These are phyloP conservation scores for Odonthalia washingtoniensis DNA, from an alignment of 31 red algal genomes.

Conservation along the genomic window DNA sequence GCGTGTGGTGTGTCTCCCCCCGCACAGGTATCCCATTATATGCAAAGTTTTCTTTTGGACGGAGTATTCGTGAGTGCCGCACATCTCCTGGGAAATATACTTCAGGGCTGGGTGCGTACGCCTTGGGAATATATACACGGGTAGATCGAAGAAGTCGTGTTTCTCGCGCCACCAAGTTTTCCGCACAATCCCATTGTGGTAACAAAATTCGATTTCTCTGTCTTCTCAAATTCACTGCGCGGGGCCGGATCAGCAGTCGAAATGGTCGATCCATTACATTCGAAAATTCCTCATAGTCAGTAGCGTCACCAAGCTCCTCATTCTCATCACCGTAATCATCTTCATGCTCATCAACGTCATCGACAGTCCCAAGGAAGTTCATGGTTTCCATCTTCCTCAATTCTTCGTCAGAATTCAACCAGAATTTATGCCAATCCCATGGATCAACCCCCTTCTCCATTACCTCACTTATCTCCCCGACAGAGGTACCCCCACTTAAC, in stretches of 20 bases:
- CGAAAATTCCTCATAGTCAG: background rate
- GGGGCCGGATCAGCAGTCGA: conserved; percentile 55
- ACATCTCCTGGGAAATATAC: conserved; percentile 68
- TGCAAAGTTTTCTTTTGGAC: conserved; percentile 38
- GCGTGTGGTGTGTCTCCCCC: conserved; percentile 38
- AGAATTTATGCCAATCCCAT: conserved; percentile 46
- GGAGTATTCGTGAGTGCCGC: conserved; percentile 21
- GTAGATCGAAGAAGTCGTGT: conserved; percentile 66
- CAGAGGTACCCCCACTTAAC: conserved; percentile 55
- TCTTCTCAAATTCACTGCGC: conserved; percentile 37
- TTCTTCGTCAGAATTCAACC: conserved; percentile 39
- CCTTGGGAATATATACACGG: conserved; percentile 78
- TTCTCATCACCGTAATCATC: background rate
- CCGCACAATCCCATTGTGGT: conserved; percentile 56
- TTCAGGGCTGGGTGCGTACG: conserved; percentile 55
- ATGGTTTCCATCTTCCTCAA: conserved; percentile 51
- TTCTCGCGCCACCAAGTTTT: conserved; percentile 61
- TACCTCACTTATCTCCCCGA: conserved; percentile 46
- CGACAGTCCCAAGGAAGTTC: conserved; percentile 42
- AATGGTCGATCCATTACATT: conserved; percentile 36
- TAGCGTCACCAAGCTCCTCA: too few relatives aligned
- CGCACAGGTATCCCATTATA: conserved; percentile 66
- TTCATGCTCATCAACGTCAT: background rate
- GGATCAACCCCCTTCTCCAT: conserved; percentile 28
- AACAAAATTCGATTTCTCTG: conserved; percentile 26